Conservation (phyloP, 164 flowering plant genomes). For the Vitis rupestris region DNA sequence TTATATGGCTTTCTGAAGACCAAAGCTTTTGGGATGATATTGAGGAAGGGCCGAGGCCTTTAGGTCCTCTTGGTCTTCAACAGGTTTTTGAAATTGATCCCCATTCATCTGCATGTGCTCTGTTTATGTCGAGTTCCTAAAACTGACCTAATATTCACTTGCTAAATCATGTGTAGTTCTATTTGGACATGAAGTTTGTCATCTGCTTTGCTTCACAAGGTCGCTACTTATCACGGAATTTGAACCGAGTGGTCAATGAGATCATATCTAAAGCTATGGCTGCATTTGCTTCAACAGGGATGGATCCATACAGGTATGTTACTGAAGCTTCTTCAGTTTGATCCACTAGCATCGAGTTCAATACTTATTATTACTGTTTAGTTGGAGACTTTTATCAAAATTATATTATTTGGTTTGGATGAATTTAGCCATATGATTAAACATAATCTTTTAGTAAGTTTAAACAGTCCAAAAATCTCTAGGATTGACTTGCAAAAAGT, state of each 20-base stretch:
- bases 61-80: conserved; percentile 87
- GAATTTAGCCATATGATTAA: too few species aligned
- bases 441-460: too few species aligned
- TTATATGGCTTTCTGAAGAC: conserved; percentile 90
- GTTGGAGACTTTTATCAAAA: too few species aligned
- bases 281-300: conserved; percentile 79
- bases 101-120: neutral
- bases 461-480: too few species aligned
- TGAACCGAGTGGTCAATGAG: conserved; percentile 81
- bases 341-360: neutral
- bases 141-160: conserved; percentile 1
- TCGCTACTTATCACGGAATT: conserved; percentile 86
- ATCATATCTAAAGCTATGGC: conserved; percentile 80
- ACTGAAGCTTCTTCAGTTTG: neutral
- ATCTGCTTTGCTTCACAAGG: conserved; percentile 90
- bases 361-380: neutral
- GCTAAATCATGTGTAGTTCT: conserved; percentile 60
- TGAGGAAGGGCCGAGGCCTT: conserved; percentile 78
- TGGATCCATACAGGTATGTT: conserved; percentile 86
- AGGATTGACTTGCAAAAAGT: too few species aligned
- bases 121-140: neutral
- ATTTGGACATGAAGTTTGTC: conserved; percentile 95
- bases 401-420: too few species aligned
- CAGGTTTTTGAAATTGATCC: conserved; percentile 48
- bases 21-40: conserved; percentile 99